A percentile compares a stretch with the other conserved stretches of the same genome.
These are phyloP conservation scores for Pseudogymnoascus destructans DNA, from an alignment of 2,329 filamentous ascomycete species.

Conservation along the genomic window DNA sequence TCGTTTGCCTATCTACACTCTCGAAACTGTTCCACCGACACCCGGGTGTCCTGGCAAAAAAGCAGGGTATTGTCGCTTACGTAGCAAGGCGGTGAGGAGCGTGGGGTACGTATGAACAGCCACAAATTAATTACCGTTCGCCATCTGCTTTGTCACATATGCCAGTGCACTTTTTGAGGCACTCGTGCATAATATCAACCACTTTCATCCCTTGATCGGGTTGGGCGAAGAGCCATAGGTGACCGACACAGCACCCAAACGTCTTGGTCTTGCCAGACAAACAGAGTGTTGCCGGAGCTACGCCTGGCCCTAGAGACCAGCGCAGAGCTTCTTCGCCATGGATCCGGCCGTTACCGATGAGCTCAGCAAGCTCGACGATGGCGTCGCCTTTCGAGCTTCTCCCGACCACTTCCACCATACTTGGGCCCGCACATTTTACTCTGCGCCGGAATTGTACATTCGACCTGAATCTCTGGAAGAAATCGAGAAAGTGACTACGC, in stretches of 20 bases:
- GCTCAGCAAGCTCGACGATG: conserved; percentile 41
- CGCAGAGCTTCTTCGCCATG: neutral
- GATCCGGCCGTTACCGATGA: conserved; percentile 38
- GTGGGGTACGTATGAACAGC: neutral
- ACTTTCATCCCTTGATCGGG: conserved; percentile 5
- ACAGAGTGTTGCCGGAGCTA: neutral
- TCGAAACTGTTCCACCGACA: neutral
- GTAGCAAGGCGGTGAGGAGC: conserved; percentile 4
- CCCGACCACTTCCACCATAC: conserved; percentile 69
- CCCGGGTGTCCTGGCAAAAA: conserved; percentile 1
- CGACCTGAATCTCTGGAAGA: conserved; percentile 68
- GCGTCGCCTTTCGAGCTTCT: conserved; percentile 63
- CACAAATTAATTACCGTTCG: neutral
- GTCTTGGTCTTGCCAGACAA: conserved; percentile 1
- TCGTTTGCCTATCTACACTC: neutral
- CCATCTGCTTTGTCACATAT: conserved; percentile 1
- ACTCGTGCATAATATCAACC: conserved; percentile 2
- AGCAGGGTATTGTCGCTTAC: conserved; percentile 2
- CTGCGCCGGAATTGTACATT: conserved; percentile 79
- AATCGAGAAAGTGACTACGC: conserved; percentile 67
- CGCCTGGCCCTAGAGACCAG: neutral
- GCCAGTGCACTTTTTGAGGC: conserved; percentile 5
- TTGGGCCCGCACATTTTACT: conserved; percentile 89
- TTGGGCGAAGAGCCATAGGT: neutral
- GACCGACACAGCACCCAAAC: neutral